These are phyloP conservation scores for Vararia minispora DNA, from an alignment of 768 basidiomycete species.

Conservation along the genomic window DNA sequence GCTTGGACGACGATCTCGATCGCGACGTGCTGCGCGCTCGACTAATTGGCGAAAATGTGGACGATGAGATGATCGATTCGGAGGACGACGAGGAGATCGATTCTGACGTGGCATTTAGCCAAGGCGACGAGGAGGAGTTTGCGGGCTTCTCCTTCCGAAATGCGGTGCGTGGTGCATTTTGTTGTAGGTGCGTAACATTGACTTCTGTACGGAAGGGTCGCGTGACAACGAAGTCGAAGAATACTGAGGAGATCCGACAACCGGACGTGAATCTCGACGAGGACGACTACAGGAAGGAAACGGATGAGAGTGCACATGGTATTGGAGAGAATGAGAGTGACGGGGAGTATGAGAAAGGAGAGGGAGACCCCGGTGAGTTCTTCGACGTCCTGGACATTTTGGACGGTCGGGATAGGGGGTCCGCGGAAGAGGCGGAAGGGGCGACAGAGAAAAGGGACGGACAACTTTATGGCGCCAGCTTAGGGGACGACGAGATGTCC, in stretches of 20 bases:
- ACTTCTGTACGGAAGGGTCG: slow-evolving; percentile 11
- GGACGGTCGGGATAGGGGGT: slow-evolving; percentile 13
- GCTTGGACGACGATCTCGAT: slow-evolving; percentile 27
- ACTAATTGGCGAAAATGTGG: slow-evolving; percentile 29
- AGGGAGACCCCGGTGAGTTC: slow-evolving; percentile 16
- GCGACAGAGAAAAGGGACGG: slow-evolving; percentile 3
- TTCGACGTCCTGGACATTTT: slow-evolving; percentile 18
- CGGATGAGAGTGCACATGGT: slow-evolving; percentile 23
- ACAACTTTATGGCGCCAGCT: too few species aligned
- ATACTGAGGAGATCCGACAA: slow-evolving; percentile 25
- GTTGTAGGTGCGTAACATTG: neutral
- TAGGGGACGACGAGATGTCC: neutral
- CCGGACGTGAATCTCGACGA: slow-evolving; percentile 62
- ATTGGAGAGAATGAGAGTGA: slow-evolving; percentile 25
- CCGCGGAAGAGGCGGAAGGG: slow-evolving; percentile 23
- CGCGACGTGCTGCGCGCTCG: slow-evolving; percentile 19
- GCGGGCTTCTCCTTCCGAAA: slow-evolving; percentile 45
- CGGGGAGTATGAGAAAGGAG: slow-evolving; percentile 27
- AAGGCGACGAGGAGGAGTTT: slow-evolving; percentile 71
- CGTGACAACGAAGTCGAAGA: slow-evolving; percentile 17
- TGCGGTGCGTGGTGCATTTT: slow-evolving; percentile 15
- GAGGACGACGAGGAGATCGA: slow-evolving; percentile 82
- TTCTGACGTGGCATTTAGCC: slow-evolving; percentile 75
- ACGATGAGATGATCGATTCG: slow-evolving; percentile 25
- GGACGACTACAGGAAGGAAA: slow-evolving; percentile 25